These are phyloP conservation scores for Hymenoscyphus fraxineus DNA, from an alignment of 2,329 filamentous ascomycete species.

Conservation along the genomic window DNA sequence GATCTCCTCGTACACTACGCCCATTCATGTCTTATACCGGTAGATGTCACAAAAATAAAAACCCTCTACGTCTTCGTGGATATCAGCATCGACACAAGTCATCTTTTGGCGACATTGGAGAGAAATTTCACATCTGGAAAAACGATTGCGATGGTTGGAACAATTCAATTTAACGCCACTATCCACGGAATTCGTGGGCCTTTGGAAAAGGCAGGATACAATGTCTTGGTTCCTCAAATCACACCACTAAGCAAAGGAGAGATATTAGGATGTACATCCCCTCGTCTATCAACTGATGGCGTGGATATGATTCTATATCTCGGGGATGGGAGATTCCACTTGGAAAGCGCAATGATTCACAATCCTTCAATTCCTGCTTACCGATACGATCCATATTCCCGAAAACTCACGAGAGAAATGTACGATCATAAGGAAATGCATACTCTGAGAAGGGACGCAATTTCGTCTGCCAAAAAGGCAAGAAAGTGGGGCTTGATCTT, in stretches of 20 bases:
- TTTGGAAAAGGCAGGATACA: constrained; percentile 81
- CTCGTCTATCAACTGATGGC: constrained; percentile 56
- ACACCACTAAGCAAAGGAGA: constrained; percentile 90
- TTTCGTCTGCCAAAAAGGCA: constrained; percentile 69
- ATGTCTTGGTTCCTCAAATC: constrained; percentile 85
- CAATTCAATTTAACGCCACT: constrained; percentile 97
- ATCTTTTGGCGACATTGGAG: constrained; percentile 81
- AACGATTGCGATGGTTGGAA: constrained; percentile 88
- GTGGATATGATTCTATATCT: constrained; percentile 84
- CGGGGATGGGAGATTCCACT: constrained; percentile 89
- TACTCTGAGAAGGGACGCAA: constrained; percentile 70
- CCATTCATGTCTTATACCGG: constrained; percentile 92
- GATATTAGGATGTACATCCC: constrained; percentile 95
- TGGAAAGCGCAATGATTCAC: constrained; percentile 98
- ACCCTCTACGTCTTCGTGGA: constrained; percentile 98
- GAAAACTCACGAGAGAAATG: constrained; percentile 82
- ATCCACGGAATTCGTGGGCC: constrained; percentile 78
- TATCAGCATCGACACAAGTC: constrained; percentile 88
- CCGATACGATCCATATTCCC: constrained; percentile 93
- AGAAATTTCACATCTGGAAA: constrained; percentile 84
- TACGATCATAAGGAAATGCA: constrained; percentile 94
- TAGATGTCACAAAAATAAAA: constrained; percentile 94
- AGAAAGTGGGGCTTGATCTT: constrained; percentile 94
- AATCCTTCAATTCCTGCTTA: constrained; percentile 90
- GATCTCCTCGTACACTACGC: constrained; percentile 96